Percentiles rank a stretch among this genome's conserved stretches.
phyloP scores from a whole-genome alignment of 306 rosid genomes.

The Calophaca sinica region DNA sequence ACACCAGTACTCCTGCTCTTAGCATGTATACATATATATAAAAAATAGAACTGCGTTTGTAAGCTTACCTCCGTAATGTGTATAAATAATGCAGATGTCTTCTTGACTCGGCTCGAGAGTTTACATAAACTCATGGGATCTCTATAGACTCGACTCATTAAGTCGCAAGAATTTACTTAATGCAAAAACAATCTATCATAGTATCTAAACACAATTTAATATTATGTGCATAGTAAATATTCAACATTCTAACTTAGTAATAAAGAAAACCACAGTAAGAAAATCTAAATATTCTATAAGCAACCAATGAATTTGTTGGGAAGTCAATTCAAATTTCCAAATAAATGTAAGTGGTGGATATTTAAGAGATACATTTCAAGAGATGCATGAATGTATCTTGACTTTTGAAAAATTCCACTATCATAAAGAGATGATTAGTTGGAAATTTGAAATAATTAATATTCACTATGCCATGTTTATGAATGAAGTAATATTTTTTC shows the following conservation, averaged over 20 bases:
- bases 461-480: too few relatives aligned
- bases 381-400: too few relatives aligned
- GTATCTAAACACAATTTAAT: not conserved
- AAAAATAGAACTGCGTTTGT: not conserved
- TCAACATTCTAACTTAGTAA: not conserved
- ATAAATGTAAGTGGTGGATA: too few relatives aligned
- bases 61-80: not conserved
- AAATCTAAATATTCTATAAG: not conserved
- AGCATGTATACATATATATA: not conserved
- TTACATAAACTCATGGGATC: not conserved
- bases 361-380: too few relatives aligned
- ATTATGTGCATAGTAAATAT: not conserved
- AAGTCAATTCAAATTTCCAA: too few relatives aligned
- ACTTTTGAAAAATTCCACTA: too few relatives aligned
- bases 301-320: not conserved
- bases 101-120: not conserved
- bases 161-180: too few relatives aligned
- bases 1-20: not conserved
- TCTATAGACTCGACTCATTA: too few relatives aligned
- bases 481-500: too few relatives aligned
- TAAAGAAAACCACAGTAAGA: not conserved
- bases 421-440: too few relatives aligned
- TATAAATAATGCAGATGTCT: not conserved
- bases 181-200: too few relatives aligned
- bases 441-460: too few relatives aligned